Percentiles rank a stretch among this genome's conserved stretches.
These are phyloP conservation scores for Russula foetens DNA, from an alignment of 768 basidiomycete species.

Conservation along the genomic window DNA sequence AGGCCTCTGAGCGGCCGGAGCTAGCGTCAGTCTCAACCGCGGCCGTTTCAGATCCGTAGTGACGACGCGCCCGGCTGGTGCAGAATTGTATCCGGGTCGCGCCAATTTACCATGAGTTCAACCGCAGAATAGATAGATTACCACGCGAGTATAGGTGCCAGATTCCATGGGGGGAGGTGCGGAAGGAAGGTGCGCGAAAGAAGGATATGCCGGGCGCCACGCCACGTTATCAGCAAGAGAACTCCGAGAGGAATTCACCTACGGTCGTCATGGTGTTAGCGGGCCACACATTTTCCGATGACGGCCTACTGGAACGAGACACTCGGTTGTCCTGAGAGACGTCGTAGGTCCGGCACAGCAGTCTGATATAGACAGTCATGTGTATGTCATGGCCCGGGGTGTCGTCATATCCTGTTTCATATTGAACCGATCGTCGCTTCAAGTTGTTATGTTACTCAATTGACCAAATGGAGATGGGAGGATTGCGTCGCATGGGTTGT, in stretches of 20 bases:
- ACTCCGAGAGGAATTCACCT: not conserved
- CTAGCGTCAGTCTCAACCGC: not conserved
- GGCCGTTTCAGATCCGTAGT: not conserved
- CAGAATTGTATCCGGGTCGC: not conserved
- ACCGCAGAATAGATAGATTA: not conserved
- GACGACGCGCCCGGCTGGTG: not conserved
- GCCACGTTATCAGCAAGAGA: not conserved
- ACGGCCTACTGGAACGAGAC: not conserved
- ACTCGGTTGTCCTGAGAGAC: not conserved
- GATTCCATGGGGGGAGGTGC: no score
- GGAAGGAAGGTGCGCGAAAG: not conserved
- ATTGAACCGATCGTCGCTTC: no score
- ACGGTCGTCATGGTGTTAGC: no score
- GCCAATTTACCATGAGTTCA: conserved; percentile 1
- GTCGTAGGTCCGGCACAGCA: not conserved
- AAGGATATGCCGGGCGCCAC: no score
- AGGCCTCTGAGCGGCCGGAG: not conserved
- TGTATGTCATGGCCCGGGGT: no score
- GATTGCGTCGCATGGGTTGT: no score
- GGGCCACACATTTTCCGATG: not conserved
- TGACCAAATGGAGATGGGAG: no score
- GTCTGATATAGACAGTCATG: not conserved
- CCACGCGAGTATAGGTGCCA: not conserved
- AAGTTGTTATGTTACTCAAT: no score
- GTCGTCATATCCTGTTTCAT: no score